A percentile compares a stretch with the other conserved stretches of the same genome.
These are phyloP conservation scores for Kwoniella mangroviensis DNA, from an alignment of 768 basidiomycete genomes.

Conservation along the genomic window DNA sequence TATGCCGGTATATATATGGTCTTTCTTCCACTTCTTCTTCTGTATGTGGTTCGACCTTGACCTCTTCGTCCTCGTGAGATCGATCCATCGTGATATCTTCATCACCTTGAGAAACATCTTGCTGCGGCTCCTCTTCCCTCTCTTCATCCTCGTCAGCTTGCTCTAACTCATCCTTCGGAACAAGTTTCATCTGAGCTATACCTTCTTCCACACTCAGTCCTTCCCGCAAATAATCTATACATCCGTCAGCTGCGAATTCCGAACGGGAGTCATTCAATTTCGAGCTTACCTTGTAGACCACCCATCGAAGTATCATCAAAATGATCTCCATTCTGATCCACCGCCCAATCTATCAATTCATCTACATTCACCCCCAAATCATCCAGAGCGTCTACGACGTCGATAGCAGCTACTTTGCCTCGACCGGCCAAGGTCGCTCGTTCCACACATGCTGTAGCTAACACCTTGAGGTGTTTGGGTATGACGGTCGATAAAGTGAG, in stretches of 20 bases:
- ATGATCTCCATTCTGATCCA: slow-evolving; percentile 20
- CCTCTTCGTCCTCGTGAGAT: background rate
- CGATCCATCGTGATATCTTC: background rate
- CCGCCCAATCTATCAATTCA: slow-evolving; percentile 35
- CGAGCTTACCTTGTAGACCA: slow-evolving; percentile 25
- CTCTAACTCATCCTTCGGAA: slow-evolving; percentile 16
- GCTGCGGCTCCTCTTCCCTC: slow-evolving; percentile 14
- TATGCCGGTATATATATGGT: slow-evolving; percentile 8
- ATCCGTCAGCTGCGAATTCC: background rate
- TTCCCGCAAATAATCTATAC: slow-evolving; percentile 34
- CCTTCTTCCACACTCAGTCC: slow-evolving; percentile 30
- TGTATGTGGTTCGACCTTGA: slow-evolving; percentile 10
- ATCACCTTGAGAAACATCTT: background rate
- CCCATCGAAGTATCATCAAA: slow-evolving; percentile 27
- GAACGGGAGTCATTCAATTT: no score
- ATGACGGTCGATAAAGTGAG: slow-evolving; percentile 41
- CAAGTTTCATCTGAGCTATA: slow-evolving; percentile 30
- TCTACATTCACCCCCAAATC: slow-evolving; percentile 35
- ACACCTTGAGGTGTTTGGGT: slow-evolving; percentile 35
- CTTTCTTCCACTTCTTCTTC: slow-evolving; percentile 1
- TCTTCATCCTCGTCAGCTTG: background rate
- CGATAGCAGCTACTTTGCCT: slow-evolving; percentile 41
- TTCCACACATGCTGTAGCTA: slow-evolving; percentile 40
- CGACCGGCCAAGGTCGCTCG: slow-evolving; percentile 40
- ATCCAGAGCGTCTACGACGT: slow-evolving; percentile 42